A percentile compares a stretch with the other conserved stretches of the same genome.
Evolutionary conservation across 441 rosid species (phyloP).

Genomic region (Bruguiera hainesii): DNA sequence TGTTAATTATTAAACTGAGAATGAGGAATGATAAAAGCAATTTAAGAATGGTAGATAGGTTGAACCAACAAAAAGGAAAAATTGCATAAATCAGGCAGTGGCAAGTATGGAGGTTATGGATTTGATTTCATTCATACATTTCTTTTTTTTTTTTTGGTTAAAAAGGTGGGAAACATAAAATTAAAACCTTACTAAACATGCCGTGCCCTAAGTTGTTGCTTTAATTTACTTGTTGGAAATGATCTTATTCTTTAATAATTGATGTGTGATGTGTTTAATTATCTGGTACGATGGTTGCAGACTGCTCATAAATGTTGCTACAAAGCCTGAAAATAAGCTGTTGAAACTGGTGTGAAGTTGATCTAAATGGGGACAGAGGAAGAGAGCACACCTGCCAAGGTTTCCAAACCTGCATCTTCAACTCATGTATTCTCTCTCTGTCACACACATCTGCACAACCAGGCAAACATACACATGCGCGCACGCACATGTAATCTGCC

Average conservation of each 20-base stretch:
- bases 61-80: too few relatives aligned
- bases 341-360: constrained; percentile 16
- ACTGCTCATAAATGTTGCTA: constrained; percentile 22
- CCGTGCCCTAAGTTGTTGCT: not conserved
- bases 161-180: too few relatives aligned
- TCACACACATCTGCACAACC: not conserved
- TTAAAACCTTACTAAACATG: too few relatives aligned
- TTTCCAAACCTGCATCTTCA: constrained; percentile 71
- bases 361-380: constrained; percentile 71
- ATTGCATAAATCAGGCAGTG: too few relatives aligned
- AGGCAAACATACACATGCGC: too few relatives aligned
- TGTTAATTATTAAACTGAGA: too few relatives aligned
- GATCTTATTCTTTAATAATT: too few relatives aligned
- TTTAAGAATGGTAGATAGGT: too few relatives aligned
- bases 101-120: too few relatives aligned
- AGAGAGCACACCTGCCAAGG: constrained; percentile 63
- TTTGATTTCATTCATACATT: too few relatives aligned
- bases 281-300: constrained; percentile 22
- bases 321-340: constrained; percentile 10
- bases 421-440: constrained; percentile 45
- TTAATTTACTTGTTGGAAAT: not conserved
- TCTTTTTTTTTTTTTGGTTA: too few relatives aligned
- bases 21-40: too few relatives aligned
- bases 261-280: not conserved
- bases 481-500: not conserved